These are phyloP conservation scores for Scedosporium aurantiacum DNA, from an alignment of 2,329 filamentous ascomycete genomes.

Conservation along the genomic window DNA sequence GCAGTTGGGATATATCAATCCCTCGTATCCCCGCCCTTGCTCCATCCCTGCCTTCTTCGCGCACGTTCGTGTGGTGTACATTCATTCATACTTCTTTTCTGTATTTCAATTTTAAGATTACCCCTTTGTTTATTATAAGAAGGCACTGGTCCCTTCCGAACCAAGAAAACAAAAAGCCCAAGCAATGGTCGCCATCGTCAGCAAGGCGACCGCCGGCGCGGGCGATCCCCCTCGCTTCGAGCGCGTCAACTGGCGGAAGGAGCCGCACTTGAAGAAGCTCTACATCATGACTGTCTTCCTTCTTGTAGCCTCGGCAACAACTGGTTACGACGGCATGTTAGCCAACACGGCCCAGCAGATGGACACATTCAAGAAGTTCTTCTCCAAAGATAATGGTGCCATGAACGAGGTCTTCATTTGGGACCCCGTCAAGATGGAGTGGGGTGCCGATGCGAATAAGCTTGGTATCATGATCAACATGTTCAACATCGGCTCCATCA, in stretches of 20 bases:
- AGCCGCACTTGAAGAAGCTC: slow-evolving; percentile 45
- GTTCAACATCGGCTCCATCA: slow-evolving; percentile 39
- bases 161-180: neutral
- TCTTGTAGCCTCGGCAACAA: slow-evolving; percentile 49
- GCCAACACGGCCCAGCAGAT: slow-evolving; percentile 51
- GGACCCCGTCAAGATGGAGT: neutral
- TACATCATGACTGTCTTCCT: slow-evolving; percentile 43
- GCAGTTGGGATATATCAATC: neutral
- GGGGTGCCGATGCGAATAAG: slow-evolving; percentile 23
- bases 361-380: slow-evolving; percentile 40
- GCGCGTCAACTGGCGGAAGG: slow-evolving; percentile 43
- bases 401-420: slow-evolving; percentile 6
- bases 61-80: neutral
- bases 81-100: neutral
- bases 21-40: neutral
- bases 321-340: slow-evolving; percentile 51
- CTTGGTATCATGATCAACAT: slow-evolving; percentile 40
- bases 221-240: slow-evolving; percentile 38
- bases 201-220: neutral
- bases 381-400: slow-evolving; percentile 15
- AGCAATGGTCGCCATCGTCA: neutral
- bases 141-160: neutral
- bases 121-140: neutral
- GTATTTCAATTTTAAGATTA: neutral
- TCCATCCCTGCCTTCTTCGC: neutral